Evolutionary conservation across 2,329 filamentous ascomycete genomes (phyloP).

Genomic region (Neofusicoccum sp.): DNA sequence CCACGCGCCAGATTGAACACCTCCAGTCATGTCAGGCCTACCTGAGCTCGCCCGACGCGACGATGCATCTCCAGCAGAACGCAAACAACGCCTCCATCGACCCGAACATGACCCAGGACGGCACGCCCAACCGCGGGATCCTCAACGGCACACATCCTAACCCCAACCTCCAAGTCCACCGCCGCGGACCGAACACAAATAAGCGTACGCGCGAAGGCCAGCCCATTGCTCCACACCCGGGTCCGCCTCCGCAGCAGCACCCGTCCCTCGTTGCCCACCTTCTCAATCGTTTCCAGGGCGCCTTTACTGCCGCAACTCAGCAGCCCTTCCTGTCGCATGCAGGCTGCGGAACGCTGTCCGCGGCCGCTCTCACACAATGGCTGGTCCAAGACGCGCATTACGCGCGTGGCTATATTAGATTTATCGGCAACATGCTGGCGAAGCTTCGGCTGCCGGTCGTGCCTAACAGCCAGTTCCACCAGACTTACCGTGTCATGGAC

Average conservation of each 20-base stretch:
- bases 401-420: constrained; percentile 69
- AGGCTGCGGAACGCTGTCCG: constrained; percentile 63
- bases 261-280: constrained; percentile 62
- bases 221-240: constrained; percentile 36
- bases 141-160: constrained; percentile 51
- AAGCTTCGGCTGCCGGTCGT: constrained; percentile 60
- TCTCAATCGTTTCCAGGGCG: constrained; percentile 50
- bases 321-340: constrained; percentile 68
- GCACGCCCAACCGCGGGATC: constrained; percentile 35
- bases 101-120: constrained; percentile 20
- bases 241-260: constrained; percentile 29
- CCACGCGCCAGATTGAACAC: constrained; percentile 55
- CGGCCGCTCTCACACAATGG: constrained; percentile 63
- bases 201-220: constrained; percentile 43
- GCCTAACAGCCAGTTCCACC: constrained; percentile 45
- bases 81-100: constrained; percentile 4
- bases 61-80: constrained; percentile 32
- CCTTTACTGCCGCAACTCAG: constrained; percentile 62
- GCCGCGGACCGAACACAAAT: constrained; percentile 44
- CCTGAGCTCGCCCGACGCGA: constrained; percentile 48
- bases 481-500: constrained; percentile 61
- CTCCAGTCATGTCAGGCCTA: constrained; percentile 50
- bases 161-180: constrained; percentile 50
- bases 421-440: constrained; percentile 65
- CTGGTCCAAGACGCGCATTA: constrained; percentile 73